Conservation (phyloP, 345 rosid species). For the Boechera stricta region DNA sequence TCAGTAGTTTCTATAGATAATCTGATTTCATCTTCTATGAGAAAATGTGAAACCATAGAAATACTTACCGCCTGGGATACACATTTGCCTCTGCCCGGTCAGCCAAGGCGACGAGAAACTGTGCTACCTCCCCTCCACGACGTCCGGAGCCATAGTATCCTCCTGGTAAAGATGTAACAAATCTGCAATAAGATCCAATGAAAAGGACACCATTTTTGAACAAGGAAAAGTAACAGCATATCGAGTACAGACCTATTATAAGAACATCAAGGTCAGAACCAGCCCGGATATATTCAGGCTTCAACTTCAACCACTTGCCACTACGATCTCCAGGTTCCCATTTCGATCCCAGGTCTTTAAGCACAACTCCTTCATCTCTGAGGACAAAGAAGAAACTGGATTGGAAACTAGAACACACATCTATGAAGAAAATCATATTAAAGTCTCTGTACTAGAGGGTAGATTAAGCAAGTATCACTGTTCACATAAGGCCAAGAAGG, state of each 20-base stretch:
- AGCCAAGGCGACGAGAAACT: conserved; percentile 90
- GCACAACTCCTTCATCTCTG: conserved; percentile 91
- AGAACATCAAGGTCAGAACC: conserved; percentile 97
- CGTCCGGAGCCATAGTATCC: conserved; percentile 99
- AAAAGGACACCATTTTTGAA: background rate
- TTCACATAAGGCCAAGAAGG: conserved; percentile 24
- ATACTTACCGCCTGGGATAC: conserved; percentile 73
- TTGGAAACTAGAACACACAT: conserved; percentile 7
- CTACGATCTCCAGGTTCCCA: conserved; percentile 99
- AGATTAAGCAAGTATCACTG: conserved; percentile 12
- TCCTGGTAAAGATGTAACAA: conserved; percentile 54
- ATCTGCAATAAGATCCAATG: conserved; percentile 27
- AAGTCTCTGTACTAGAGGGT: conserved; percentile 5
- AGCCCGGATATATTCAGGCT: conserved; percentile 84
- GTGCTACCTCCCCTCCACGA: conserved; percentile 98
- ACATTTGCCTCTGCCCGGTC: conserved; percentile 67
- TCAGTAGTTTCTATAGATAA: conserved; percentile 4
- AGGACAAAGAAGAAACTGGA: conserved; percentile 18
- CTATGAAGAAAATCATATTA: background rate
- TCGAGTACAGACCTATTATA: conserved; percentile 69
- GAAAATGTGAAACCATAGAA: conserved; percentile 8
- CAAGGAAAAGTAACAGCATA: conserved; percentile 11
- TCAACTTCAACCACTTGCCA: conserved; percentile 97
- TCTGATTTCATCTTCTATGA: conserved; percentile 1
- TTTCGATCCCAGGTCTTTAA: conserved; percentile 89